These are phyloP conservation scores for Papilionanthe hybrid DNA, from an alignment of 116 monocot genomes.

Conservation along the genomic window DNA sequence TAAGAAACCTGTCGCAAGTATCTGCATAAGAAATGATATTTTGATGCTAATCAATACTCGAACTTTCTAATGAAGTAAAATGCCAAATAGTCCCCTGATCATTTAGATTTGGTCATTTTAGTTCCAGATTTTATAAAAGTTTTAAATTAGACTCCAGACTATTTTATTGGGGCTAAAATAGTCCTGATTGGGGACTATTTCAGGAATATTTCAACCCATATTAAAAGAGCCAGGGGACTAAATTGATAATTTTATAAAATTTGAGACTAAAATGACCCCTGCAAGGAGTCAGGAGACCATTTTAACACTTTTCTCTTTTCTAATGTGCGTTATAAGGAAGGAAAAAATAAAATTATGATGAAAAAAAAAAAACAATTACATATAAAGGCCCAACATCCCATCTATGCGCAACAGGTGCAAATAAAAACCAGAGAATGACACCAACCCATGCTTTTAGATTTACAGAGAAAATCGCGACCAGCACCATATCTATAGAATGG, in stretches of 20 bases:
- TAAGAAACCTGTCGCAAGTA: constrained; percentile 78
- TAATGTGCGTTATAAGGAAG: not conserved
- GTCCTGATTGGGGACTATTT: no score
- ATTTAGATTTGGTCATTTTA: no score
- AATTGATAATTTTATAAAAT: no score
- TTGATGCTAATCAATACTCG: not conserved
- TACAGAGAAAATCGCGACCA: constrained; percentile 85
- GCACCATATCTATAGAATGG: constrained; percentile 65
- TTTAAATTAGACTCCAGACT: no score
- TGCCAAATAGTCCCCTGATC: no score
- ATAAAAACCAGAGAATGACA: constrained; percentile 72
- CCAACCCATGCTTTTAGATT: constrained; percentile 73
- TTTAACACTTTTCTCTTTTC: not conserved
- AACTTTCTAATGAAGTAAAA: not conserved
- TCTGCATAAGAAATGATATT: constrained; percentile 29
- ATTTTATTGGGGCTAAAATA: no score
- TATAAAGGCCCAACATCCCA: constrained; percentile 79
- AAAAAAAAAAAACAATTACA: constrained; percentile 46
- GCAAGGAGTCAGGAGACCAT: no score
- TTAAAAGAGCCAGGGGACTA: no score
- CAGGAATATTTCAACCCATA: no score
- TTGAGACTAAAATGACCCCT: no score
- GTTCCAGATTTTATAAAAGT: no score
- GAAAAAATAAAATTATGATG: not conserved
- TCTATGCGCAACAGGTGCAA: constrained; percentile 83